Evolutionary conservation across 192 early-diverging fungal species (phyloP).

Genomic region (Radiomyces spectabilis): DNA sequence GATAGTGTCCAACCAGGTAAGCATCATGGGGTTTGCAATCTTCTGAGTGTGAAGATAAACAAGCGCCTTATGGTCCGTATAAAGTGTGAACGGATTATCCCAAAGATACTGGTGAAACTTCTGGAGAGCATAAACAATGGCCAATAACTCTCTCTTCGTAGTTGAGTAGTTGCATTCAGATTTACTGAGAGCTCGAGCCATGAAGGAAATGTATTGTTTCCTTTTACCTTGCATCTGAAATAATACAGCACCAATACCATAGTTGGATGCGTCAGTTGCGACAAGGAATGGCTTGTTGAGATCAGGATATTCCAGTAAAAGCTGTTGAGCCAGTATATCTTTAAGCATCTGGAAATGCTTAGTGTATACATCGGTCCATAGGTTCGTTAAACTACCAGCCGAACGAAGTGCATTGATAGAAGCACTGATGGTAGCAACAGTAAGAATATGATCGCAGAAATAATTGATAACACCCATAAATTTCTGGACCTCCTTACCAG

Average conservation of each 20-base stretch:
- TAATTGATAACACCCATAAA: conserved; percentile 19
- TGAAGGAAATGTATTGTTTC: background rate
- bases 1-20: conserved; percentile 23
- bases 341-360: background rate
- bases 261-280: background rate
- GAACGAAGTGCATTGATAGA: conserved; percentile 12
- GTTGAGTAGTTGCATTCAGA: background rate
- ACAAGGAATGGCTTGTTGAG: background rate
- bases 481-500: conserved; percentile 18
- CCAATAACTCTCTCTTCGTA: background rate
- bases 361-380: background rate
- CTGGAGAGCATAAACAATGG: background rate
- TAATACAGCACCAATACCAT: background rate
- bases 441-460: conserved; percentile 15
- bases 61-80: background rate
- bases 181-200: background rate
- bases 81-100: background rate
- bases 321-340: background rate
- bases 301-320: background rate
- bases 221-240: background rate
- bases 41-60: conserved; percentile 10
- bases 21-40: conserved; percentile 10
- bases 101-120: background rate
- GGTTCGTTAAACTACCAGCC: background rate
- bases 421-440: conserved; percentile 1